Conservation (phyloP, 371 early-diverging fungal genomes). For the Vairimorpha apis region DNA sequence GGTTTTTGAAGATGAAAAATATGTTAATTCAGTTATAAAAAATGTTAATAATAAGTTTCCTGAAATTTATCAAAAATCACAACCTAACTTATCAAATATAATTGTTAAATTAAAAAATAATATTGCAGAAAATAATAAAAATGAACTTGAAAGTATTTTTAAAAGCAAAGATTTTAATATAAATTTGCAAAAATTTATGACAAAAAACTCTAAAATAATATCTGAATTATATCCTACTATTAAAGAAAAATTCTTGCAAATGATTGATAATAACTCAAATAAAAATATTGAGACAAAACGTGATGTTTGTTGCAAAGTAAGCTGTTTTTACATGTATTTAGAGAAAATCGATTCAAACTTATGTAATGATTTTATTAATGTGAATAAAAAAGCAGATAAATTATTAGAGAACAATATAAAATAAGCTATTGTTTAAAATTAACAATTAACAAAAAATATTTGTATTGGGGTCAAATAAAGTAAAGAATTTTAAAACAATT, state of each 20-base stretch:
- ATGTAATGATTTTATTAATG: not conserved
- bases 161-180: not conserved
- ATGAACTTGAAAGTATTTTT: not conserved
- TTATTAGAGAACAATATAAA: not conserved
- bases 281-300: not conserved
- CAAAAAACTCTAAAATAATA: not conserved
- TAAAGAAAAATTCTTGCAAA: not conserved
- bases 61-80: not conserved
- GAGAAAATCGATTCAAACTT: not conserved
- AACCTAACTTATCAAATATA: not conserved
- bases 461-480: no score
- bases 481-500: no score
- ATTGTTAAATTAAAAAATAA: not conserved
- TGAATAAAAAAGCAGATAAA: not conserved
- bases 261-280: not conserved
- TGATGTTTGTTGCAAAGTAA: not conserved
- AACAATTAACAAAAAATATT: no score
- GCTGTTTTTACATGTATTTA: not conserved
- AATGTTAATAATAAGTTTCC: not conserved
- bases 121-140: not conserved
- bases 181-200: not conserved
- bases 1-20: not conserved
- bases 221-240: not conserved
- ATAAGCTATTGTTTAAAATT: no score
- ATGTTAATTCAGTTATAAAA: not conserved